phyloP scores from a whole-genome alignment of 2,329 filamentous ascomycete species.

The Nakataea oryzae region DNA sequence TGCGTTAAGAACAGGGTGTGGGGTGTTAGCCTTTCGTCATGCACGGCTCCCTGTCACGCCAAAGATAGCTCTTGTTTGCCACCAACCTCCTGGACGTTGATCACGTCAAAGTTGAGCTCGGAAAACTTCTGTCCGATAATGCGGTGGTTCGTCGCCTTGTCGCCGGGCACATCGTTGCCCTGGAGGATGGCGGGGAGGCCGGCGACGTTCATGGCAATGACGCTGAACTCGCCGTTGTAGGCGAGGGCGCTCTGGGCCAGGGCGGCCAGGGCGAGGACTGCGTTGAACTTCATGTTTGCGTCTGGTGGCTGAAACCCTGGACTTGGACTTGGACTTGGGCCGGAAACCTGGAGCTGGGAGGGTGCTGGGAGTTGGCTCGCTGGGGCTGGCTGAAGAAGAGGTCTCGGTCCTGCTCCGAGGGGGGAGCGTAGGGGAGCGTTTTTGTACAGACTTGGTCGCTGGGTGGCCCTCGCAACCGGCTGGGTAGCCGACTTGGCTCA shows the following conservation, averaged over 20 bases:
- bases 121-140: constrained; percentile 46
- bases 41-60: too few relatives aligned
- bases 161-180: constrained; percentile 48
- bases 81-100: constrained; percentile 51
- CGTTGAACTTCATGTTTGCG: constrained; percentile 2
- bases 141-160: constrained; percentile 47
- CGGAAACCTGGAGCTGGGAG: not conserved
- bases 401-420: too few relatives aligned
- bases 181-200: constrained; percentile 47
- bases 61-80: not conserved
- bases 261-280: not conserved
- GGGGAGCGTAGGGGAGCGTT: not conserved
- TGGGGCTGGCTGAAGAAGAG: not conserved
- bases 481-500: not conserved
- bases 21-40: not conserved
- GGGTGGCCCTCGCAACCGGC: not conserved
- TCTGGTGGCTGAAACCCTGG: not conserved
- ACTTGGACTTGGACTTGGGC: not conserved
- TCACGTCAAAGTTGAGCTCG: constrained; percentile 47
- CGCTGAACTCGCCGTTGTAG: constrained; percentile 29
- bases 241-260: constrained; percentile 1
- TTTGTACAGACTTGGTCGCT: not conserved
- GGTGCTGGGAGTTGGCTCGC: not conserved
- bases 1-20: constrained; percentile 7
- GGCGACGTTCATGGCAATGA: constrained; percentile 49